Evolutionary conservation across 805 yeast species (phyloP).

Genomic region (Isabelozyma rhagii): DNA sequence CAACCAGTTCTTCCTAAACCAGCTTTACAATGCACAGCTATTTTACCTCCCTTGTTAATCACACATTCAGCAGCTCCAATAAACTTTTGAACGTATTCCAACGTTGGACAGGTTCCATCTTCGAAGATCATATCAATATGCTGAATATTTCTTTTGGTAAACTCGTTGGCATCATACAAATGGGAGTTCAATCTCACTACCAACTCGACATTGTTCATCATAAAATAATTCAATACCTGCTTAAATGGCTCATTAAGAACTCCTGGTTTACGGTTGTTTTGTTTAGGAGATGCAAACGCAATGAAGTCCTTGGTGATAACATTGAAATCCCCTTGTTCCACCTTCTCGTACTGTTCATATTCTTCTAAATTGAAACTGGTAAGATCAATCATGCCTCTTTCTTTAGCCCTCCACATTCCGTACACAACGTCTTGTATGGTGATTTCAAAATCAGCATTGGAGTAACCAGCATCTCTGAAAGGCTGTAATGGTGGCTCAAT

Average conservation of each 20-base stretch:
- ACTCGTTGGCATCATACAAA: constrained; percentile 80
- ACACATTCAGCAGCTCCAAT: constrained; percentile 94
- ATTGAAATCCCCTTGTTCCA: constrained; percentile 96
- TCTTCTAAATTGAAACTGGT: constrained; percentile 87
- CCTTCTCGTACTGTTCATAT: constrained; percentile 91
- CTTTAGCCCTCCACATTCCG: constrained; percentile 97
- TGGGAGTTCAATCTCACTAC: constrained; percentile 93
- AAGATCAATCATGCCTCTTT: constrained; percentile 81
- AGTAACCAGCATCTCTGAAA: constrained; percentile 96
- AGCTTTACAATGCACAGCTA: constrained; percentile 99
- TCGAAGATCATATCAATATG: constrained; percentile 96
- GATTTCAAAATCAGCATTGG: constrained; percentile 89
- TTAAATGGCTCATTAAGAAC: constrained; percentile 70
- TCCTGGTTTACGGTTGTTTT: constrained; percentile 43
- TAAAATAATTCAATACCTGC: constrained; percentile 78
- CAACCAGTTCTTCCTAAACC: constrained; percentile 98
- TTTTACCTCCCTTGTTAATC: constrained; percentile 80
- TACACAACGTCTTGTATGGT: constrained; percentile 94
- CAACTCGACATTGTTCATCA: constrained; percentile 69
- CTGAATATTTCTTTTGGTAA: constrained; percentile 76
- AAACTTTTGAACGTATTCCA: constrained; percentile 88
- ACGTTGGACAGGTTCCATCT: constrained; percentile 96
- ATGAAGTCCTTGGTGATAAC: constrained; percentile 88
- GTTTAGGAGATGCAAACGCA: constrained; percentile 97
- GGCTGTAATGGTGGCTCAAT: constrained; percentile 91